Percentiles rank a stretch among this genome's conserved stretches.
phyloP scores from a whole-genome alignment of 2,329 filamentous ascomycete genomes.

The Fusarium tuaranense region DNA sequence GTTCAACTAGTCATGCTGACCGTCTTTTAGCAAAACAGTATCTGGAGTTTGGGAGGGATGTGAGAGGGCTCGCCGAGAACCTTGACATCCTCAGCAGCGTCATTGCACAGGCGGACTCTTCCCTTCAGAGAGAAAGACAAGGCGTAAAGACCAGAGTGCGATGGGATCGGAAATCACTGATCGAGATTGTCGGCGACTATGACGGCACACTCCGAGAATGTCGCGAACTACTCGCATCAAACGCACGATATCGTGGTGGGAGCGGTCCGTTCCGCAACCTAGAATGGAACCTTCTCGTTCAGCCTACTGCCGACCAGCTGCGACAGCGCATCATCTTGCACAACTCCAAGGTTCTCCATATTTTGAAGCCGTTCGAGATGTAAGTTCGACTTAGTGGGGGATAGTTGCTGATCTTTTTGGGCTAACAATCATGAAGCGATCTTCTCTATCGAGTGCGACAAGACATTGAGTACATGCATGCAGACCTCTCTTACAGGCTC shows the following conservation, averaged over 20 bases:
- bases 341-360: conserved; percentile 49
- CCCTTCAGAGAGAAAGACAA: conserved; percentile 41
- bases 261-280: conserved; percentile 47
- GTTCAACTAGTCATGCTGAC: conserved; percentile 9
- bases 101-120: conserved; percentile 43
- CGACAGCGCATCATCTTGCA: conserved; percentile 49
- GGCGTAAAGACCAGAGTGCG: conserved; percentile 34
- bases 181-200: conserved; percentile 49
- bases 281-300: conserved; percentile 52
- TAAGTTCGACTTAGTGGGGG: conserved; percentile 25
- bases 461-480: conserved; percentile 45
- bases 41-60: conserved; percentile 48
- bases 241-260: conserved; percentile 44
- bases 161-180: conserved; percentile 41
- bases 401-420: conserved; percentile 6
- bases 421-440: conserved; percentile 40
- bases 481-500: conserved; percentile 41
- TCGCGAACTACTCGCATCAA: conserved; percentile 43
- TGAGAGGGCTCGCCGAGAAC: conserved; percentile 46
- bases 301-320: conserved; percentile 48
- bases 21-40: conserved; percentile 45
- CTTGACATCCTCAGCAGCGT: conserved; percentile 48
- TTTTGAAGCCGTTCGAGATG: conserved; percentile 53
- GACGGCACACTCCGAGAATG: conserved; percentile 49
- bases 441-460: conserved; percentile 46